These are phyloP conservation scores for Apiospora sp. DNA, from an alignment of 2,329 filamentous ascomycete species.

Conservation along the genomic window DNA sequence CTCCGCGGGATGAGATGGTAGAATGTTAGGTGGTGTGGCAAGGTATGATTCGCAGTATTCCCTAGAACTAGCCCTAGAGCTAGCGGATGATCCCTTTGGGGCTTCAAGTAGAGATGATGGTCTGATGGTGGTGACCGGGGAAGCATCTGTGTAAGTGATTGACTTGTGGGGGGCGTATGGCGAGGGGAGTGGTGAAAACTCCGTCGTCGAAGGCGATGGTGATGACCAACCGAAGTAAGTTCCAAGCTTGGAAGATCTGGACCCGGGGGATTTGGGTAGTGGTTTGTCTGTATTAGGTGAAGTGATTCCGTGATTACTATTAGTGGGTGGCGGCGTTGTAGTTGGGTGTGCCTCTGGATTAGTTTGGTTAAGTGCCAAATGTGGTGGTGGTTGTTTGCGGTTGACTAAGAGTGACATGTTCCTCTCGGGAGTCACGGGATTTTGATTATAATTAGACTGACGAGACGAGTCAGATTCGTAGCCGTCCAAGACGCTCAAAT, in stretches of 20 bases:
- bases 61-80: slow-evolving; percentile 55
- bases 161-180: slow-evolving; percentile 53
- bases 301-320: slow-evolving; percentile 38
- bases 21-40: slow-evolving; percentile 54
- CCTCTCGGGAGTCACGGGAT: slow-evolving; percentile 32
- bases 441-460: slow-evolving; percentile 43
- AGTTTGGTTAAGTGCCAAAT: slow-evolving; percentile 58
- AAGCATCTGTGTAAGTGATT: slow-evolving; percentile 51
- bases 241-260: slow-evolving; percentile 57
- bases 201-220: slow-evolving; percentile 55
- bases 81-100: slow-evolving; percentile 48
- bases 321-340: slow-evolving; percentile 28
- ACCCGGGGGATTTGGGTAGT: slow-evolving; percentile 60
- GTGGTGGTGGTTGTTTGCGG: slow-evolving; percentile 55
- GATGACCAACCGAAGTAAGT: slow-evolving; percentile 63
- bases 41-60: slow-evolving; percentile 61
- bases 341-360: slow-evolving; percentile 42
- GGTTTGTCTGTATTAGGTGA: slow-evolving; percentile 61
- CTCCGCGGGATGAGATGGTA: slow-evolving; percentile 56
- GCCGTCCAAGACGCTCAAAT: slow-evolving; percentile 44
- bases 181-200: slow-evolving; percentile 60
- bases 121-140: slow-evolving; percentile 48
- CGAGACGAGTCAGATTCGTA: slow-evolving; percentile 46
- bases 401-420: slow-evolving; percentile 23
- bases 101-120: slow-evolving; percentile 47